Evolutionary conservation across 306 rosid species (phyloP), one percentile per base, ranked within the genome.

Genomic region (Prunus kanzakura): DNA sequence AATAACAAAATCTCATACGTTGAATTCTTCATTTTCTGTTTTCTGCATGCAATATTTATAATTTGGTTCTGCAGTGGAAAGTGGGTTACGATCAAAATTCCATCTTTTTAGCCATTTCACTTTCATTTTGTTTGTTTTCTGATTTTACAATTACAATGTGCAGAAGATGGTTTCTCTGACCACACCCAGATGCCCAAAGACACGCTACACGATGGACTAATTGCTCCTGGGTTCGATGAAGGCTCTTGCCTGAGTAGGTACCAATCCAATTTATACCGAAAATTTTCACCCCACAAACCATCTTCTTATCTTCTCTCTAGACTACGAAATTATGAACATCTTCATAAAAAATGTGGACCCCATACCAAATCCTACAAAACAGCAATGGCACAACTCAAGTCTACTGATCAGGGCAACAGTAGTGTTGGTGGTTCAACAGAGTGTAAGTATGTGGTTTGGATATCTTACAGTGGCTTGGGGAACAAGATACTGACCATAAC

Each of bases 381-480:
- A 73, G 81, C 96, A n/a, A 64, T 89, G 64, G 67, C 87, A 63
- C 76, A 81, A 65, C 92, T 91, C 55, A 87, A 69, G 45, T 89
- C 88, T 69, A 81, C 82, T 67, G 73, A 73, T 50, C 67, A 52
- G 47, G 52, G 80, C 9, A 47, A 13, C 23, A 29, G 18, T 1
- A 7, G 38, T 8, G 3, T 60, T 60, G 38, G 12, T n/a, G 29
- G 70, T 15, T 67, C 88, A 46, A 67, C 85, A 1, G 78, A 72
- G 51, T 91, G 96, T 78, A 89, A 86, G 58, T 91, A 87, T 76
- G 82, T 91, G 23, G 90, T 91, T 1, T 91, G 92, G 93, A 78
- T 91, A 63, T 86, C 96, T 64, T 86, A 69, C 67, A 89, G 96
- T 78, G 96, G 96, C 65, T 84, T 91, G 81, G 96, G 96, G 58